Evolutionary conservation across 164 flowering plant species (phyloP), one percentile per base, ranked within the genome.

Genomic region (Annona squamosa): DNA sequence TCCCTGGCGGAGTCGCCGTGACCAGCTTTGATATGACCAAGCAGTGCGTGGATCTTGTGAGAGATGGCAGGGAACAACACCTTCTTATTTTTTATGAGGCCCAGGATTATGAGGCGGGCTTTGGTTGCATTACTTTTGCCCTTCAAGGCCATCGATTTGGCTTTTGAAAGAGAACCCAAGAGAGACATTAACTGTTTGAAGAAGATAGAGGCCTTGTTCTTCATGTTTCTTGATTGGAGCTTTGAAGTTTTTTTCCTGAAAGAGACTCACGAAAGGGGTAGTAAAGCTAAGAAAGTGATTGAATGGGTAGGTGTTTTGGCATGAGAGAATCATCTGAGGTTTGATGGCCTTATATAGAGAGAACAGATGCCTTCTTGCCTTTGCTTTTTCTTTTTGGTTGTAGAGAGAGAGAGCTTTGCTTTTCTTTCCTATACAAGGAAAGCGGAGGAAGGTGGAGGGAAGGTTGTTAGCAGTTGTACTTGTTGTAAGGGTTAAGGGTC

Each of bases 11-110:
- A 67, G 26, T 65, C 62, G 19, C 72, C 77, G 1, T 69, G 71
- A 0, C 70, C 66, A 0, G 26, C 47, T 47, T 65, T 64, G 48
- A 68, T 71, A 4, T 81, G 85, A 1, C 76, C 77, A 18, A 86
- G 66, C 73, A 87, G 48, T n/a, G 82, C 84, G 4, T 75, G 77
- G 46, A 70, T 70, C 77, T 89, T 89, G 71, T 82, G 80, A 16
- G 93, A 81, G 69, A 89, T 80, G 46, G 89, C 71, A 75, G 80
- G 78, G 65, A 85, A 59, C 71, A 89, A 48, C 2, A 85, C 68
- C 79, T 85, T 87, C 76, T 84, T 85, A 75, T 85, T 85, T 46
- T 77, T 80, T 69, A 90, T 71, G 69, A 90, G 43, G 1, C 87
- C 84, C 64, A 86, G 73, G 69, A 90, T 74, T 46, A 86, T 73